Evolutionary conservation across 495 filamentous ascomycete species (phyloP), one percentile per base, ranked within the genome.

Genomic region (Aspergillus mulundensis): DNA sequence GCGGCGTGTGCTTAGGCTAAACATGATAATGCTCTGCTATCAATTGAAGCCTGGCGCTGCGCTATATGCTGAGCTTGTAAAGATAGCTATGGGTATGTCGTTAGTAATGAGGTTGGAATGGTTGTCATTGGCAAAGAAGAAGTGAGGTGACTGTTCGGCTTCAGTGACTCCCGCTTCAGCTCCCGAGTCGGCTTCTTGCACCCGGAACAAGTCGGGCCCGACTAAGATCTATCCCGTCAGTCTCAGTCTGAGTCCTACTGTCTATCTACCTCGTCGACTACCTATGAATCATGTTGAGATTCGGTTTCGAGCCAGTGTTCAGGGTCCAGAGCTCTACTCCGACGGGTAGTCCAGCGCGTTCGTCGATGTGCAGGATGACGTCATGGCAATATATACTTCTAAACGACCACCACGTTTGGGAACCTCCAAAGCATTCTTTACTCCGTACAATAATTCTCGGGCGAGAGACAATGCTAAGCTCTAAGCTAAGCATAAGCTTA

Each of bases 151-250:
- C 7, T 50, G 18, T 21, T 34, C 47, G 40, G 34, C 48, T 53
- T 47, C 52, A 49, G 38, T 53, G 25, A 30, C 21, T 50, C 45
- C 50, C 54, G 59, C 49, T 48, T 38, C 60, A 41, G 50, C 54
- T 38, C 5, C 48, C 48, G 48, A 50, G 16, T 58, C 56, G 56
- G 56, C 56, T 56, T 59, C 36, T 45, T 18, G 42, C 28, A 36
- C 52, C 30, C 60, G 60, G 60, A 53, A 57, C 56, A 62, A 62
- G 46, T 59, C 60, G 60, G 59, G 50, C 32, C 12, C 42, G 47
- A 48, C 47, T 49, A 56, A 56, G 56, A 44, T 38, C 34, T 56
- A 59, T 43, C 55, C 55, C 46, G 46, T 49, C 46, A 30, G 39
- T 18, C 28, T 40, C 24, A 21, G 39, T 7, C 18, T 20, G 21